These are phyloP conservation scores for Pythium biforme DNA, from an alignment of 352 stramenopile species.

Conservation along the genomic window DNA sequence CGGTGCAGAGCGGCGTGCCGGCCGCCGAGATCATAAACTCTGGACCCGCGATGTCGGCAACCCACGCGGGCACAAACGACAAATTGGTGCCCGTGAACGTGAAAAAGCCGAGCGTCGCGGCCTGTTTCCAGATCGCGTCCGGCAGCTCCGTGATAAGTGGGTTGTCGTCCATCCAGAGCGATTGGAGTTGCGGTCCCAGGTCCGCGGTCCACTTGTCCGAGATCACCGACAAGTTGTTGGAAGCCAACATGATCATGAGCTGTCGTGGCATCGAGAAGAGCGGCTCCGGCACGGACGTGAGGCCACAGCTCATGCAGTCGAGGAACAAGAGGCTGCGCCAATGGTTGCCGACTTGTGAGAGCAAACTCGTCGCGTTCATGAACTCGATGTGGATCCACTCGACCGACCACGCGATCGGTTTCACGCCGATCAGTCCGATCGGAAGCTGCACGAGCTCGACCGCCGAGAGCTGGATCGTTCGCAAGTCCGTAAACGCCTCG, in stretches of 20 bases:
- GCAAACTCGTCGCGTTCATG: not conserved
- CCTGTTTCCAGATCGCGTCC: conserved; percentile 10
- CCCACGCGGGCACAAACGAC: conserved; percentile 4
- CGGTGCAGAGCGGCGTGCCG: conserved; percentile 1
- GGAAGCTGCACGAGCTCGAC: not conserved
- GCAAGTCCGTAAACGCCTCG: not conserved
- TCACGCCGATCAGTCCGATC: not conserved
- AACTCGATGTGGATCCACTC: conserved; percentile 16
- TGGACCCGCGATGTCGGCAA: conserved; percentile 6
- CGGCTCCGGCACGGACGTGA: not conserved
- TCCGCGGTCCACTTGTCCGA: not conserved
- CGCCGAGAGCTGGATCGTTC: not conserved
- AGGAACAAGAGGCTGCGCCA: conserved; percentile 6
- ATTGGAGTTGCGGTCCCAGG: not conserved
- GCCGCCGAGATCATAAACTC: conserved; percentile 8
- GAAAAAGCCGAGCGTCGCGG: not conserved
- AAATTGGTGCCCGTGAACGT: conserved; percentile 4
- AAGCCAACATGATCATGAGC: not conserved
- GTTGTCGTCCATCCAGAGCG: conserved; percentile 14
- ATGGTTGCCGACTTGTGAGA: not conserved
- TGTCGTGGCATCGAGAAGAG: not conserved
- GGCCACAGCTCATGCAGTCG: conserved; percentile 10
- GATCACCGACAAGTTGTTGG: not conserved
- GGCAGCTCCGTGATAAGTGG: not conserved
- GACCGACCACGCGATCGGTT: conserved; percentile 3